Evolutionary conservation across 179 eudicot species (phyloP).

Genomic region (Gypsophila paniculata): DNA sequence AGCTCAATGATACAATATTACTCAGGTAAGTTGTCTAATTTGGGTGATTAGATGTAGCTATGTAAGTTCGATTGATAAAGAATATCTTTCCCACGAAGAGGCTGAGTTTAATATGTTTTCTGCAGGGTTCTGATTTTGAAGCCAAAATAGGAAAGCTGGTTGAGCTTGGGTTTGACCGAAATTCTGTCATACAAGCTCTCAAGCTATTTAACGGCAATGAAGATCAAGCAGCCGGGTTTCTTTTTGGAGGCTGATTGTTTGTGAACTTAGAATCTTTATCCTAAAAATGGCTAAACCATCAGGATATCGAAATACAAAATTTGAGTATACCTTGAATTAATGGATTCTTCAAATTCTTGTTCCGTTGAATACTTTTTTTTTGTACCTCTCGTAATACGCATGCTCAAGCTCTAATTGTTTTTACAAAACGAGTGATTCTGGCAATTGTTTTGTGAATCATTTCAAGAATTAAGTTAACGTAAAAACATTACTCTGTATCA

Average conservation of each 20-base stretch:
- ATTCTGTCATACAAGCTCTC: slow-evolving; percentile 64
- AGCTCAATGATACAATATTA: too few species aligned
- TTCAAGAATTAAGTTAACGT: too few species aligned
- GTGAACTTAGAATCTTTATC: not conserved
- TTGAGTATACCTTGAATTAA: not conserved
- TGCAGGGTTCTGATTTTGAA: slow-evolving; percentile 81
- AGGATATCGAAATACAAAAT: not conserved
- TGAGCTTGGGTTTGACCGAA: slow-evolving; percentile 81
- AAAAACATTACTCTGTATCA: too few species aligned
- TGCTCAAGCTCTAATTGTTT: too few species aligned
- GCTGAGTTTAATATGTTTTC: not conserved
- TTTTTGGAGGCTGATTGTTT: slow-evolving; percentile 61
- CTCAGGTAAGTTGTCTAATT: too few species aligned
- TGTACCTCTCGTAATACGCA: too few species aligned
- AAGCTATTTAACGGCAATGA: slow-evolving; percentile 70
- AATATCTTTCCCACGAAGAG: not conserved
- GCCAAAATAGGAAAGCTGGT: slow-evolving; percentile 75
- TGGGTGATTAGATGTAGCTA: not conserved
- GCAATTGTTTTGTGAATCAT: too few species aligned
- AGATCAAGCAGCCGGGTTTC: slow-evolving; percentile 87
- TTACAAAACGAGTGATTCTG: too few species aligned
- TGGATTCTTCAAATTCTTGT: slow-evolving; percentile 1
- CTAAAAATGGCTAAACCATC: not conserved
- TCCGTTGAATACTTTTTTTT: not conserved
- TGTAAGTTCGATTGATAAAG: not conserved